These are phyloP conservation scores for Xylaria sp. DNA, from an alignment of 2,329 filamentous ascomycete genomes.

Conservation along the genomic window DNA sequence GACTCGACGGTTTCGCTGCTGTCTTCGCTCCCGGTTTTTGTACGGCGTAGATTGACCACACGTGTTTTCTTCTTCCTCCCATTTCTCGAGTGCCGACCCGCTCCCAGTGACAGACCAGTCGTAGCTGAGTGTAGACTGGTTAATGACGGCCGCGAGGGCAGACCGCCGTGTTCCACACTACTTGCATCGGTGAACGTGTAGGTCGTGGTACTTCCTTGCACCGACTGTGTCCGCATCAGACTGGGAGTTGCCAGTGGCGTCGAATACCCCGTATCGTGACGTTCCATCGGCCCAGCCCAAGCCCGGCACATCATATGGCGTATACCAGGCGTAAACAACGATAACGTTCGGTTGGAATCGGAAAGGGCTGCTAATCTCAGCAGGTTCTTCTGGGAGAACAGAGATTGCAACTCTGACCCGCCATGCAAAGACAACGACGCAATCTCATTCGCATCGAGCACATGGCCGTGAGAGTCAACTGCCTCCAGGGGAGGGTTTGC, in stretches of 20 bases:
- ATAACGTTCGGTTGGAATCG: slow-evolving; percentile 87
- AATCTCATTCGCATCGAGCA: slow-evolving; percentile 74
- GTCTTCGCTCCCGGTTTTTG: slow-evolving; percentile 54
- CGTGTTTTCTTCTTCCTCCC: slow-evolving; percentile 81
- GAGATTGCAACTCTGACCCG: slow-evolving; percentile 78
- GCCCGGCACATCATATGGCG: slow-evolving; percentile 88
- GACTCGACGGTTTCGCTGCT: slow-evolving; percentile 55
- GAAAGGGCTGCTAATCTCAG: slow-evolving; percentile 79
- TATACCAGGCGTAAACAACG: slow-evolving; percentile 89
- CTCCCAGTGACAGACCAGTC: slow-evolving; percentile 65
- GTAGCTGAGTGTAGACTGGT: slow-evolving; percentile 63
- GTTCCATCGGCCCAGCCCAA: slow-evolving; percentile 80
- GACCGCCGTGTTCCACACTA: slow-evolving; percentile 63
- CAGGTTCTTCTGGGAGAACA: slow-evolving; percentile 95
- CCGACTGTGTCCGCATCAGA: slow-evolving; percentile 66
- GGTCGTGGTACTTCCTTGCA: slow-evolving; percentile 60
- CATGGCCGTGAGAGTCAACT: slow-evolving; percentile 78
- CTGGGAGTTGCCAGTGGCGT: slow-evolving; percentile 54
- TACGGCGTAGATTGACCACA: slow-evolving; percentile 77
- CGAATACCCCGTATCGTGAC: slow-evolving; percentile 59
- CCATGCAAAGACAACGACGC: slow-evolving; percentile 79
- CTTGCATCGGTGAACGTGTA: slow-evolving; percentile 76
- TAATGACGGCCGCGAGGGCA: slow-evolving; percentile 70
- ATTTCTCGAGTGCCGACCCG: slow-evolving; percentile 59
- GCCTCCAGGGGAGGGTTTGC: slow-evolving; percentile 80